These are phyloP conservation scores for Boletus coccyginus DNA, from an alignment of 768 basidiomycete genomes.

Conservation along the genomic window DNA sequence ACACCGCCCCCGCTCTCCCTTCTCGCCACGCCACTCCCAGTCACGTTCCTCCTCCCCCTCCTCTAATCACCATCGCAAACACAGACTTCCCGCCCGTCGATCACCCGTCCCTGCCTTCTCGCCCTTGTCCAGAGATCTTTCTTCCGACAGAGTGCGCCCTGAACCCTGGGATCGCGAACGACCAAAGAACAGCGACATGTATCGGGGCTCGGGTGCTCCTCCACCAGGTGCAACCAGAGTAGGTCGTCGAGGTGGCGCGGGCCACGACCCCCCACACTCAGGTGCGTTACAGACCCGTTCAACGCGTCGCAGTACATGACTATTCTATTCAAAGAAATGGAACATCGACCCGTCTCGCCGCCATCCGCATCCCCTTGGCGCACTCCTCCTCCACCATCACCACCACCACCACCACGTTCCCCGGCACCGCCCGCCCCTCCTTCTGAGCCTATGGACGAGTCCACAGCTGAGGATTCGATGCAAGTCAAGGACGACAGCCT, in stretches of 20 bases:
- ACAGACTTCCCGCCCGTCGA: constrained; percentile 36
- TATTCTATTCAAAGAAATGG: constrained; percentile 6
- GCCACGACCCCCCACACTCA: constrained; percentile 4
- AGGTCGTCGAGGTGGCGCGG: constrained; percentile 2
- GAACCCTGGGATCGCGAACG: constrained; percentile 35
- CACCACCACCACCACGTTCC: constrained; percentile 19
- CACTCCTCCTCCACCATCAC: constrained; percentile 14
- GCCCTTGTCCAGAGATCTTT: constrained; percentile 37
- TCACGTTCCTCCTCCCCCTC: constrained; percentile 42
- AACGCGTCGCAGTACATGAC: neutral
- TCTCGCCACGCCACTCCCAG: constrained; percentile 12
- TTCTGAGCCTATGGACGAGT: constrained; percentile 37
- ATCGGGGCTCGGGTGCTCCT: constrained; percentile 12
- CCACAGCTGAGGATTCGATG: constrained; percentile 1
- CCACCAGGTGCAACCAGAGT: constrained; percentile 6
- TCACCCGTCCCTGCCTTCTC: constrained; percentile 37
- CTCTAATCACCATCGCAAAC: constrained; percentile 31
- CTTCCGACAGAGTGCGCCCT: constrained; percentile 34
- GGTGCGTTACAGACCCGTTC: constrained; percentile 6
- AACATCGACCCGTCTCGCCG: constrained; percentile 23
- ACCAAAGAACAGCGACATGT: constrained; percentile 28
- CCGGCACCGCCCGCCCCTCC: constrained; percentile 30
- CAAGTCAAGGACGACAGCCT: constrained; percentile 31
- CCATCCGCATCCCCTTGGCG: constrained; percentile 23
- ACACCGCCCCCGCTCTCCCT: constrained; percentile 17